Evolutionary conservation across 805 yeast species (phyloP), one percentile per base, ranked within the genome.

Genomic region (Phaffomyces antillensis): DNA sequence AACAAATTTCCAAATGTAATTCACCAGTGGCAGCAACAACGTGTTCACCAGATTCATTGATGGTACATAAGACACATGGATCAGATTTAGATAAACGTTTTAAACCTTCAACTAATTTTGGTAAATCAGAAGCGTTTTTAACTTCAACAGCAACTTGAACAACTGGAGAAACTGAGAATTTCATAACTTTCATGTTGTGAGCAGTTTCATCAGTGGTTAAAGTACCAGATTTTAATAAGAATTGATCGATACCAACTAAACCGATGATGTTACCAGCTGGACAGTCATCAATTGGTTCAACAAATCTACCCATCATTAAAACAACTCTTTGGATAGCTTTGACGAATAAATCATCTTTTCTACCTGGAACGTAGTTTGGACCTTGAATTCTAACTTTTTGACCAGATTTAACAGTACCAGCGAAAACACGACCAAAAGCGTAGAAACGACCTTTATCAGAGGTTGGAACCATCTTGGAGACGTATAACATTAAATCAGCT

Each of bases 191-290:
- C 89, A 91, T 78, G 93, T 91, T 91, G 93, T 93, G 97, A 62
- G 99, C 86, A 64, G 87, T 73, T 72, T 93, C 98, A 69, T 75
- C 76, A 72, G 97, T 91, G 78, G 99, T 93, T 68, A 91, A 77
- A 66, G 99, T 91, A 89, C 98, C 99, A 67, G 96, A 86, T 81
- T 91, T 91, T 76, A 91, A 86, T 78, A 91, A 86, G 87, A 90
- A 91, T 83, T 91, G 99, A 78, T 91, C 99, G 66, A 91, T 86
- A 90, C 99, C 99, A 66, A 91, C 98, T 72, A 91, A 79, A 89
- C 98, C 99, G 70, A 90, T 82, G 84, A 91, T 91, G 96, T 91
- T 91, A 87, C 99, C 99, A 64, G 98, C 97, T 72, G 99, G 98
- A 79, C 95, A 86, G 79, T 91, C 98, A 67, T 91, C 98, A 66